These are phyloP conservation scores for Pichia sp. DNA, from an alignment of 1,139 yeast species.

Conservation along the genomic window DNA sequence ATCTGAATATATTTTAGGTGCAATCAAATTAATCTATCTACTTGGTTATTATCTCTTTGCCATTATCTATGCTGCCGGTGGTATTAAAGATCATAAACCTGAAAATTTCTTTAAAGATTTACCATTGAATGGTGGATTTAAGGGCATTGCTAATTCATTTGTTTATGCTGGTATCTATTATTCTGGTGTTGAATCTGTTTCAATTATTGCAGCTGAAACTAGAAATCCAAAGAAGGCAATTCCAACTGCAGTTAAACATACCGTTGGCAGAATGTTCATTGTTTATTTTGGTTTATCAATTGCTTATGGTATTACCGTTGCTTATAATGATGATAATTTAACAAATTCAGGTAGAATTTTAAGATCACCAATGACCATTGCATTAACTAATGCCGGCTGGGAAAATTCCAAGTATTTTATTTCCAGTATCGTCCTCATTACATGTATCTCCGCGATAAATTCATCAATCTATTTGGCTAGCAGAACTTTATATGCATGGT, in stretches of 20 bases:
- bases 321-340: conserved; percentile 46
- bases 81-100: conserved; percentile 51
- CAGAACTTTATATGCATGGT: conserved; percentile 49
- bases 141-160: conserved; percentile 67
- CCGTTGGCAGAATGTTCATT: conserved; percentile 49
- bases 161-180: conserved; percentile 66
- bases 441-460: conserved; percentile 54
- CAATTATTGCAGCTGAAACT: conserved; percentile 56
- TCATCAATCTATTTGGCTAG: conserved; percentile 53
- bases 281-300: conserved; percentile 56
- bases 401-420: conserved; percentile 48
- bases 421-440: conserved; percentile 49
- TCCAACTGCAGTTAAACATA: conserved; percentile 58
- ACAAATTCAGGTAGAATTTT: conserved; percentile 22
- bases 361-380: conserved; percentile 56
- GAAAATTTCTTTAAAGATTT: conserved; percentile 49
- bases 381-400: conserved; percentile 54
- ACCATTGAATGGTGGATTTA: conserved; percentile 54
- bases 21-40: conserved; percentile 48
- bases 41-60: conserved; percentile 56
- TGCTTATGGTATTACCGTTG: conserved; percentile 55
- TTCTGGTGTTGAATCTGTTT: conserved; percentile 58
- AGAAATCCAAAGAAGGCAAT: conserved; percentile 54
- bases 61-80: conserved; percentile 64
- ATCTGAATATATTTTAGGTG: conserved; percentile 55